Evolutionary conservation across 257 asterid genomes (phyloP).

Genomic region (Capsicum pubescens): DNA sequence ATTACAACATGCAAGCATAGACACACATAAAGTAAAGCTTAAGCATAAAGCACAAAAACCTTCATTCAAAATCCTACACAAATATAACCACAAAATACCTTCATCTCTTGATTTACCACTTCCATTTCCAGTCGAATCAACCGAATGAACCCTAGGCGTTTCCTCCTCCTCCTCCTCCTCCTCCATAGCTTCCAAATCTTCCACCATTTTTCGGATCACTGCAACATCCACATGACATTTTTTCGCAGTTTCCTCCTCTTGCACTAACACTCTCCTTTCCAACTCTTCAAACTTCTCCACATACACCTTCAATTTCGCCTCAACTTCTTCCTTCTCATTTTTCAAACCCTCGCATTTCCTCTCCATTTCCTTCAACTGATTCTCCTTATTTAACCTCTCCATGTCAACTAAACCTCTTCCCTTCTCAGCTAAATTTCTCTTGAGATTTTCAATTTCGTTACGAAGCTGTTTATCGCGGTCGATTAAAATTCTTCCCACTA

Average conservation of each 20-base stretch:
- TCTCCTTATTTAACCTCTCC: slow-evolving; percentile 29
- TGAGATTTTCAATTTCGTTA: slow-evolving; percentile 37
- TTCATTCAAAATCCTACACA: background rate
- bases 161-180: background rate
- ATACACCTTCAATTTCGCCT: slow-evolving; percentile 7
- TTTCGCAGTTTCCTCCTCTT: background rate
- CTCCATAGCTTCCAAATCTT: background rate
- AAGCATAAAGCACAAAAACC: no score
- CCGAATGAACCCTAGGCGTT: background rate
- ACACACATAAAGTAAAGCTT: no score
- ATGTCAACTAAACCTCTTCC: slow-evolving; percentile 10
- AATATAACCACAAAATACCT: background rate
- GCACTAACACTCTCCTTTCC: background rate
- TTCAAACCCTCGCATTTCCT: slow-evolving; percentile 29
- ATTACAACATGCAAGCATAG: no score
- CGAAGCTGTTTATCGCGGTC: slow-evolving; percentile 39
- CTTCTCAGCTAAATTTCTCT: slow-evolving; percentile 33
- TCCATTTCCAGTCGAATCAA: slow-evolving; percentile 17
- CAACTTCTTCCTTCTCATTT: slow-evolving; percentile 29
- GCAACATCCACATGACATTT: background rate
- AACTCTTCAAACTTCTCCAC: background rate
- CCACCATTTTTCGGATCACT: slow-evolving; percentile 4
- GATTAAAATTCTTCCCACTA: slow-evolving; percentile 36
- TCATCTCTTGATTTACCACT: slow-evolving; percentile 16
- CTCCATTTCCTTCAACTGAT: slow-evolving; percentile 25